phyloP scores from a whole-genome alignment of 495 filamentous ascomycete genomes.

The Pyronema domesticum region DNA sequence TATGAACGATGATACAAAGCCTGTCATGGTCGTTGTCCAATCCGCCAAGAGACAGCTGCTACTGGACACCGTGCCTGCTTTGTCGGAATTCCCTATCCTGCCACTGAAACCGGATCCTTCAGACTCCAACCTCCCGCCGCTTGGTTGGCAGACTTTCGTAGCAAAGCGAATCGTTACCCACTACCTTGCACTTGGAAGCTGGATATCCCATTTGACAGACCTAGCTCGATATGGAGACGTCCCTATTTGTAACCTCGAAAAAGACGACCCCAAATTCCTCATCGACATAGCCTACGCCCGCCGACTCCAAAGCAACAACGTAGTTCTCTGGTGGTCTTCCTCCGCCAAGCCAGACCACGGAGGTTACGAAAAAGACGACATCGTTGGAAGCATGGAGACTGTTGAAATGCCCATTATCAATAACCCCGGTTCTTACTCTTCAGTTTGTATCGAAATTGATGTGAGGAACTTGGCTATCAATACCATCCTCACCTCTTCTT shows the following conservation, averaged over 20 bases:
- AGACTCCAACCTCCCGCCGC: constrained; percentile 70
- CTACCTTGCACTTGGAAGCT: constrained; percentile 76
- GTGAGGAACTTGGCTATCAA: constrained; percentile 93
- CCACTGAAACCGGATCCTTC: constrained; percentile 61
- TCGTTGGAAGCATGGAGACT: constrained; percentile 64
- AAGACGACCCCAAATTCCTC: constrained; percentile 78
- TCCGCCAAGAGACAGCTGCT: constrained; percentile 67
- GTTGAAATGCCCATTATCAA: constrained; percentile 90
- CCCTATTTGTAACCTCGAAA: constrained; percentile 86
- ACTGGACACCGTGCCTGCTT: constrained; percentile 64
- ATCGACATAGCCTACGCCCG: constrained; percentile 93
- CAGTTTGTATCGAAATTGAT: constrained; percentile 90
- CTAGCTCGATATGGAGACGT: constrained; percentile 85
- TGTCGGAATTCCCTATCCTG: constrained; percentile 72
- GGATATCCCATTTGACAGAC: constrained; percentile 73
- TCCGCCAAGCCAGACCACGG: constrained; percentile 81
- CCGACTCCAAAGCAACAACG: constrained; percentile 74
- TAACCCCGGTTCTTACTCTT: constrained; percentile 78
- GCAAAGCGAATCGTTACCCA: constrained; percentile 71
- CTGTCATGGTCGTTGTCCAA: constrained; percentile 72
- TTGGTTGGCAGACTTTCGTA: constrained; percentile 87
- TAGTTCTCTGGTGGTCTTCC: constrained; percentile 95
- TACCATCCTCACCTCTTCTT: constrained; percentile 84
- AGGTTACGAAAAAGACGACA: constrained; percentile 86
- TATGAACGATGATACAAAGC: constrained; percentile 64